Conservation (phyloP, 305 asterid species). For the Withania somnifera region DNA sequence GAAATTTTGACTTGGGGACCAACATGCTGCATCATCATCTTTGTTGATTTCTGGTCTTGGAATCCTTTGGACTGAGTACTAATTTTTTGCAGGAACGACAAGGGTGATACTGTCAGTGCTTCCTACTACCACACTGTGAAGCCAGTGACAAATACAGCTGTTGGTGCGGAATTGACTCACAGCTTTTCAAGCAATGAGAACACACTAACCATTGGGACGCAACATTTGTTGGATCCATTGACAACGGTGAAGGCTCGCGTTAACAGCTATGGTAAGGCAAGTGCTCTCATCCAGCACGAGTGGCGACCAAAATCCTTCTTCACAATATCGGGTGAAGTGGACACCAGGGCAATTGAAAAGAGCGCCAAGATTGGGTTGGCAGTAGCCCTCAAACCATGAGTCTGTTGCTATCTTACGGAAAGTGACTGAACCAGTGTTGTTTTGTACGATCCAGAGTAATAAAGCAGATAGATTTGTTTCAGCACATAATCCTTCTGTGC, state of each 20-base stretch:
- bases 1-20: neutral
- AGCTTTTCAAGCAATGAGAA: conserved; percentile 72
- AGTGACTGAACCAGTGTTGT: neutral
- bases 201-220: conserved; percentile 71
- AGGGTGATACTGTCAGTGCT: conserved; percentile 59
- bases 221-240: conserved; percentile 64
- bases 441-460: conserved; percentile 2
- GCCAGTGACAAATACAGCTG: conserved; percentile 78
- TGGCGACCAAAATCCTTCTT: conserved; percentile 84
- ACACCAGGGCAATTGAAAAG: conserved; percentile 81
- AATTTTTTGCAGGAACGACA: conserved; percentile 46
- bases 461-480: neutral
- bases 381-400: conserved; percentile 80
- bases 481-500: neutral
- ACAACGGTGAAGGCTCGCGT: conserved; percentile 83
- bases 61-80: neutral
- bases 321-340: conserved; percentile 92
- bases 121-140: conserved; percentile 75
- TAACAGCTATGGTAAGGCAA: conserved; percentile 73
- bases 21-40: neutral
- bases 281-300: conserved; percentile 85
- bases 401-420: neutral
- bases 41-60: neutral
- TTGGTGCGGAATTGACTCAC: conserved; percentile 90
- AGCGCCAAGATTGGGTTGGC: conserved; percentile 88